These are phyloP conservation scores for Pseudevernia furfuracea DNA, from an alignment of 495 filamentous ascomycete genomes.

Conservation along the genomic window DNA sequence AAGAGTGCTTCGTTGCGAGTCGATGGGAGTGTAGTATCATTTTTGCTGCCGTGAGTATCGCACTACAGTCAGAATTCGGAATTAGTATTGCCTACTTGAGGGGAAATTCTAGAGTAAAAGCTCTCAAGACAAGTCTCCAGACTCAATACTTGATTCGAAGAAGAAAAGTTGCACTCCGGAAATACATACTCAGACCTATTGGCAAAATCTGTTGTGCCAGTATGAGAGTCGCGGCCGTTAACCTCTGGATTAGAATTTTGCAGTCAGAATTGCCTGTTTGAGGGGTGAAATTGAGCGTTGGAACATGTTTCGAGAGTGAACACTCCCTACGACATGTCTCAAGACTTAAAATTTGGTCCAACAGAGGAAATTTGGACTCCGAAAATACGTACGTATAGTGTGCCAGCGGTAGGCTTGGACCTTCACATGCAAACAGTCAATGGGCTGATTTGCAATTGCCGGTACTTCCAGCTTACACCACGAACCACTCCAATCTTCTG, in stretches of 20 bases:
- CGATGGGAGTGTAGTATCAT: conserved; percentile 62
- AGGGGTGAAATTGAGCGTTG: too few relatives aligned
- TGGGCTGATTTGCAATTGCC: not conserved
- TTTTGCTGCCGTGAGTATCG: conserved; percentile 55
- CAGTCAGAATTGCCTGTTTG: too few relatives aligned
- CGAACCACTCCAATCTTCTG: conserved; percentile 64
- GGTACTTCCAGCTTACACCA: conserved; percentile 39
- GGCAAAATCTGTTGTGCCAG: conserved; percentile 63
- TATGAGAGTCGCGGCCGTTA: conserved; percentile 60
- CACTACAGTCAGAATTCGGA: conserved; percentile 18
- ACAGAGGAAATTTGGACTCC: too few relatives aligned
- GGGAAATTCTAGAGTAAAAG: not conserved
- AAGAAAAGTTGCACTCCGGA: not conserved
- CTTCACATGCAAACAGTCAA: conserved; percentile 4
- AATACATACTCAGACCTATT: conserved; percentile 33
- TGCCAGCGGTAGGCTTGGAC: conserved; percentile 61
- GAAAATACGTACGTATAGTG: too few relatives aligned
- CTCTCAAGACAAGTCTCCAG: not conserved
- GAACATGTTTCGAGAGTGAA: too few relatives aligned
- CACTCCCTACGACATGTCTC: too few relatives aligned
- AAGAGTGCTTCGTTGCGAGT: conserved; percentile 46
- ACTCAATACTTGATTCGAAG: not conserved
- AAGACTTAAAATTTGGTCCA: too few relatives aligned
- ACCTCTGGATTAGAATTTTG: too few relatives aligned
- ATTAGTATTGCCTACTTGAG: conserved; percentile 24